phyloP scores from a whole-genome alignment of 2,329 filamentous ascomycete genomes.

The Fusarium haematococcum region DNA sequence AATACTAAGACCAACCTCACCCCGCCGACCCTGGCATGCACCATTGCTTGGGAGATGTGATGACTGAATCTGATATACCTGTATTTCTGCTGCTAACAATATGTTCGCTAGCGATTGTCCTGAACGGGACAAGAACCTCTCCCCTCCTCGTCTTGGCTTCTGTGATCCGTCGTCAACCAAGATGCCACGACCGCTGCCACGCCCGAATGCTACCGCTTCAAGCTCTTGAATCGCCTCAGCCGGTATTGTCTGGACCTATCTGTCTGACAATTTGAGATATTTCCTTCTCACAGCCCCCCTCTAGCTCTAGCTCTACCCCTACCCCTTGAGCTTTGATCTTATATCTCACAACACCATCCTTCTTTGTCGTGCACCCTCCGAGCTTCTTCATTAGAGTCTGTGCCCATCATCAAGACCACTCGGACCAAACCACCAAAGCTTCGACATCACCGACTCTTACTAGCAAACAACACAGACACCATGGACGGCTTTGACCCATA shows the following conservation, averaged over 20 bases:
- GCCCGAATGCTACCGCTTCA: conserved; percentile 1
- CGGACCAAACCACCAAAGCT: not conserved
- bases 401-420: not conserved
- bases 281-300: not conserved
- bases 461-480: too few relatives aligned
- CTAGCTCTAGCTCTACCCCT: conserved; percentile 16
- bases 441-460: not conserved
- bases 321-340: not conserved
- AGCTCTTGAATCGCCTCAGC: conserved; percentile 14
- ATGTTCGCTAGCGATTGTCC: conserved; percentile 29
- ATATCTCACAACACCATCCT: conserved; percentile 10
- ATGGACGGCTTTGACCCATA: conserved; percentile 51
- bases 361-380: not conserved
- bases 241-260: not conserved
- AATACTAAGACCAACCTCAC: conserved; percentile 47
- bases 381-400: not conserved
- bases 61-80: conserved; percentile 32
- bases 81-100: conserved; percentile 39
- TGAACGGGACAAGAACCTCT: conserved; percentile 16
- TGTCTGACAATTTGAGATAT: not conserved
- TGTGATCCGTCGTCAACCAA: conserved; percentile 29
- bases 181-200: conserved; percentile 25
- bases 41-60: conserved; percentile 30
- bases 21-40: conserved; percentile 20
- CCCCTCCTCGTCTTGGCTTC: conserved; percentile 8